Base-by-base conservation (phyloP, 2,329 filamentous ascomycete species). In the Emericellopsis atlantica region DNA sequence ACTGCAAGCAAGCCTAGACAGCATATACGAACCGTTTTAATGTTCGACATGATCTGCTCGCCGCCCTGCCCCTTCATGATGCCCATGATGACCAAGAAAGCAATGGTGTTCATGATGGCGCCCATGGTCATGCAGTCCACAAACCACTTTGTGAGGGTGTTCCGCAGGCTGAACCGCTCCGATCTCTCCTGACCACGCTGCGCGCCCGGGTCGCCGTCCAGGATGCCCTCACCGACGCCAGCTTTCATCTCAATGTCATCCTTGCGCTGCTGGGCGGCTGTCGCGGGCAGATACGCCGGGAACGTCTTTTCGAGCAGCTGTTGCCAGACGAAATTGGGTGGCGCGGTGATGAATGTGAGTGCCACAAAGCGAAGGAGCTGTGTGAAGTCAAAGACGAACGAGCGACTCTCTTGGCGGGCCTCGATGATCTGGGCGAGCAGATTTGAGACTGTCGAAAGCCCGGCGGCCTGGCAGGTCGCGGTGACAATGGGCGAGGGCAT, bases 151-250 rank as follows among this genome's bases (percentile, higher is more conserved):
- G 56, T 50, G 26, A 68, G 43, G 0, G 66, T 70, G 36, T 66
- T 69, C 18, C 52, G 52, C 46, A 59, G 44, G 48, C 62, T 66
- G 10, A 69, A 59, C 45, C 56, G 57, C 10, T 55, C 49, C 53
- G 89, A 81, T 29, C 87, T 89, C 56, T 79, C 64, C 40, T 88
- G 84, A 41, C 22, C 24, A 6, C 34, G 32, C 14, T 22, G 18
- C 24, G 15, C 24, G 24, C 22, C 24, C 32, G 24, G 24, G 31
- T 40, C 40, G 21, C 35, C 40, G 16, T 34, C 40, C 6, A 32
- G n/a, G 24, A 32, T 21, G 26, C 15, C 35, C 11, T 31, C 35
- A 14, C 34, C 35, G 14, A 10, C 26, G 23, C 35, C 40, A 5
- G 48, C 50, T 35, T 45, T 49, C 46, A 58, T 52, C 45, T 61